Evolutionary conservation across 2,329 filamentous ascomycete genomes (phyloP), one percentile per base, ranked within the genome.

Genomic region (Scortechinia acanthostroma): DNA sequence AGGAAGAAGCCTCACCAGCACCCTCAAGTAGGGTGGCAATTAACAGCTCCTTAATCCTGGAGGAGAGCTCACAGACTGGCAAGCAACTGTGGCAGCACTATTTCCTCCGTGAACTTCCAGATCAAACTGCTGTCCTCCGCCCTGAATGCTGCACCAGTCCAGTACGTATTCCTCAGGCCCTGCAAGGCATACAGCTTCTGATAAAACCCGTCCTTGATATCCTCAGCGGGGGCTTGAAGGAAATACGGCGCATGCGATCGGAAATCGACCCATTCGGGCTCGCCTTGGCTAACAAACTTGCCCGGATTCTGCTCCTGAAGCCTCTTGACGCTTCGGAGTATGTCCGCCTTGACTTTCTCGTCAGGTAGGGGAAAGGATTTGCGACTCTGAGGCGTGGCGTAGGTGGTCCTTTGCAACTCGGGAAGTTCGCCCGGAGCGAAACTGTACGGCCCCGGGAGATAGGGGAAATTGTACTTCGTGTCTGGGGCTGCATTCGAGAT

Each of bases 161-260:
- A 69, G 52, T 56, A 70, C 2, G 65, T 71, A n/a, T 55, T 59
- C 6, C 55, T 51, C 23, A 55, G 49, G 2, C 65, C 65, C 52
- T 70, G 65, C 19, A 69, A 52, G 0, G 52, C 56, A 30, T 66
- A 62, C 28, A 63, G 50, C 5, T 62, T 46, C 37, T 60, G 50
- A 37, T 66, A 58, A 44, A 63, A 66, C 2, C 65, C 65, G 2
- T 45, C 51, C n/a, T 50, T 43, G 4, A 69, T 52, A 17, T 56
- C 53, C 2, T 55, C 52, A 1, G 51, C 45, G 1, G 58, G 45
- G 0, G 62, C 58, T n/a, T 54, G 51, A 46, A 60, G 52, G 14
- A 61, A 43, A 46, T 52, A 56, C 0, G 61, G 59, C 5, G 47
- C 49, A 16, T 63, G 61, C 19, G 44, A 37, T 1, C 21, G 25